Base-by-base conservation (phyloP, 176 grass and related monocot species). In the Paspalum vaginatum region DNA sequence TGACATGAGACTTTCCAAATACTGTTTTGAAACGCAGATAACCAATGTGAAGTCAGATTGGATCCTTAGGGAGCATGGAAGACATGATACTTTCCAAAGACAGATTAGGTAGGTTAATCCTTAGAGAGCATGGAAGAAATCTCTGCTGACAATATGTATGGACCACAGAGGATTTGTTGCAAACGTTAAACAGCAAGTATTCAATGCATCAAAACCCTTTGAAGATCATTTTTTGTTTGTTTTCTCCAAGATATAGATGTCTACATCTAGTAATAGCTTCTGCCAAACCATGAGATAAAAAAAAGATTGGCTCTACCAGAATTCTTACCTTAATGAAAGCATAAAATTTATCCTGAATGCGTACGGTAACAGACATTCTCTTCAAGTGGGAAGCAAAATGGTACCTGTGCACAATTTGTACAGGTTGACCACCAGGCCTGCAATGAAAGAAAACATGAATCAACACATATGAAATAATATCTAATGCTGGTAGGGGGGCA, bases 351-450 rank as follows among this genome's bases (percentile, higher is more conserved):
- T 99, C 93, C 85, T 99, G 90, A 62, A 88, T 88, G 72, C 93
- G 90, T 57, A 91, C 92, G 21, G 95, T 79, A 83, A 99, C 96
- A 86, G 86, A 92, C 96, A 99, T 99, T 88, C 96, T 95, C 86
- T 99, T 99, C 73, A 99, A 86, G 82, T 99, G 92, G 73, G 96
- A 99, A 85, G 96, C 96, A 91, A 99, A 99, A 91, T 99, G 96
- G 67, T 89, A 91, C 70, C 96, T 93, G 45, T 99, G 90, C 78
- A 95, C 81, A 80, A 99, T 99, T 63, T 90, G 93, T 81, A 99
- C 96, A 79, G 96, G 90, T 84, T 91, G 88, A 61, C 87, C 68
- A 76, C 90, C 96, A 81, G 96, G 87, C 87, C 96, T 99, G 88
- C 18, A 79, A 94, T 44, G 22, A 22, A 70, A 74, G 41, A 84